Base-by-base conservation (phyloP, 140 eudicot species). In the Senecio squalidus region DNA sequence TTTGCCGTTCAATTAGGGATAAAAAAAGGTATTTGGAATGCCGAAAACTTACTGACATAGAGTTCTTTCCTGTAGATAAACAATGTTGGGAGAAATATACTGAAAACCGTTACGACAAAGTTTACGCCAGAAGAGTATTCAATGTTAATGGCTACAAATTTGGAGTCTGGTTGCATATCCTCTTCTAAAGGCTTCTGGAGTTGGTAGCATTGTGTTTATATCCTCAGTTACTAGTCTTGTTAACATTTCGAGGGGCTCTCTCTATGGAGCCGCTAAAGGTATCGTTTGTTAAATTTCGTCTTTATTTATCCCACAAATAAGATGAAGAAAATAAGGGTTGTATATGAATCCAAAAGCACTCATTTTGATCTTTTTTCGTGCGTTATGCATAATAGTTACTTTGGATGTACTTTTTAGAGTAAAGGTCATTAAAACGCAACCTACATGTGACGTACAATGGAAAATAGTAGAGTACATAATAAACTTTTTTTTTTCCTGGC, bases 231-330 rank as follows among this genome's bases (percentile, higher is more conserved):
- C 86, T 21, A 89, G 95, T 62, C 34, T 76, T 25, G 48, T 69
- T 33, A 76, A 79, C 74, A 0, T 77, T 22, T 31, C 5, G 49
- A 66, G 82, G 21, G 86, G 93, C 15, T 82, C 97, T 7, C 10
- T 89, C 21, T 85, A 84, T 55, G 92, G 83, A 24, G 89, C 89
- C 33, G 75, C 75, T 60, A 89, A 89, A 89, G 97, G 97, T 73
- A 52, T 47, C n/a, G n/a, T n/a, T n/a, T n/a, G n/a, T n/a, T n/a
- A n/a, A n/a, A n/a, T n/a, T n/a, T n/a, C n/a, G n/a, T n/a, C n/a
- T n/a, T n/a, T n/a, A n/a, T n/a, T n/a, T n/a, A n/a, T n/a, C n/a
- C n/a, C n/a, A n/a, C n/a, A n/a, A n/a, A n/a, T n/a, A n/a, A n/a
- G n/a, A n/a, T n/a, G n/a, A n/a, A n/a, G n/a, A n/a, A n/a, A n/a